Conservation (phyloP, 176 grass and related monocot genomes). For the Lolium perenne region DNA sequence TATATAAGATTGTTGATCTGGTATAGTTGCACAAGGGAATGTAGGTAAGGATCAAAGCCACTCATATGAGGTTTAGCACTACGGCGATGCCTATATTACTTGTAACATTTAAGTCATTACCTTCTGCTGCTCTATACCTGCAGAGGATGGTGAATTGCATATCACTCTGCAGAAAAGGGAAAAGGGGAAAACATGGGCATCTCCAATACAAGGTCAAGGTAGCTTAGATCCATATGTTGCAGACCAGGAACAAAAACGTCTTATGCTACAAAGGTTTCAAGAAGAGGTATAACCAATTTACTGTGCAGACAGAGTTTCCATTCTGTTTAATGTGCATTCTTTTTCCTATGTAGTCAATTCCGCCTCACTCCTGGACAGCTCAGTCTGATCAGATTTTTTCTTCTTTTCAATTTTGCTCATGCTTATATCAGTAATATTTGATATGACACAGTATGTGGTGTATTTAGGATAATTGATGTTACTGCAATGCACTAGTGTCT, state of each 20-base stretch:
- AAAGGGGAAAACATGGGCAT: conserved; percentile 87
- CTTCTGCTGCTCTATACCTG: background rate
- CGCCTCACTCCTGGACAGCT: background rate
- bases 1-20: background rate
- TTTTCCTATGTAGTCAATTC: background rate
- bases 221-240: conserved; percentile 71
- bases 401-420: background rate
- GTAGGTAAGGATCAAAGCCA: background rate
- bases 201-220: conserved; percentile 93
- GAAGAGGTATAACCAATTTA: conserved; percentile 79
- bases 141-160: conserved; percentile 93
- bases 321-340: background rate
- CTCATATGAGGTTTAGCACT: background rate
- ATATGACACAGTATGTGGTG: background rate
- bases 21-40: background rate
- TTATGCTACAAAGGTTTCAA: conserved; percentile 99
- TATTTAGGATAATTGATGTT: conserved; percentile 13
- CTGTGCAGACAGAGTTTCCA: conserved; percentile 1
- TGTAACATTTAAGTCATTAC: background rate
- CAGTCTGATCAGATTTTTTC: background rate
- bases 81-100: background rate
- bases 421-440: background rate
- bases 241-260: conserved; percentile 93
- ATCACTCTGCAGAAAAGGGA: conserved; percentile 97
- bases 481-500: conserved; percentile 15